A percentile compares a stretch with the other conserved stretches of the same genome.
Evolutionary conservation across 73 alveolate genomes (phyloP).

Genomic region (Paramecium sonneborni): DNA sequence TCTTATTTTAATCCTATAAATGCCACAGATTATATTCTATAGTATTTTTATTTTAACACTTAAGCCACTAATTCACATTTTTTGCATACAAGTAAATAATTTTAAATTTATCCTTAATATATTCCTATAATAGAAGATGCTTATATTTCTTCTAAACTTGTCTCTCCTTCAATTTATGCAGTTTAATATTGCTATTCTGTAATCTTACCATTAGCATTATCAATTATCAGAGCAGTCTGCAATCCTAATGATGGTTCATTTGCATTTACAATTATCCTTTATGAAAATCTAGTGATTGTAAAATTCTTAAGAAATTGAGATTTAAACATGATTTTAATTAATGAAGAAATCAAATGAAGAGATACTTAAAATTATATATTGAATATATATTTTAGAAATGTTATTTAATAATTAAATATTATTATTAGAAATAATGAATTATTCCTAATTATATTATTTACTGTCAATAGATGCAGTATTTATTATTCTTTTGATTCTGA

Average conservation of each 20-base stretch:
- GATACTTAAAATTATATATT: not conserved
- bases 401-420: not conserved
- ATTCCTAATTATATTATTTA: not conserved
- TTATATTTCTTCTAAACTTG: not conserved
- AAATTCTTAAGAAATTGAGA: not conserved
- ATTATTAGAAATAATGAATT: not conserved
- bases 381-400: not conserved
- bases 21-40: constrained; percentile 1
- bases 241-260: not conserved
- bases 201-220: not conserved
- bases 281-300: not conserved
- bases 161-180: not conserved
- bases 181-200: not conserved
- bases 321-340: not conserved
- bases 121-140: constrained; percentile 56
- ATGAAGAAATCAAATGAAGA: not conserved
- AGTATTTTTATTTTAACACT: not conserved
- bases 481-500: not conserved
- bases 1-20: not conserved
- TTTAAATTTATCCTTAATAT: not conserved
- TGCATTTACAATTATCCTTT: not conserved
- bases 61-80: constrained; percentile 43
- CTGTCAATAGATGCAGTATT: constrained; percentile 22
- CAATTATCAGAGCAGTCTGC: not conserved
- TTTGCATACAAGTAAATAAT: constrained; percentile 7